Base-by-base conservation (phyloP, 2,329 filamentous ascomycete species). In the Epichloe amarillans region DNA sequence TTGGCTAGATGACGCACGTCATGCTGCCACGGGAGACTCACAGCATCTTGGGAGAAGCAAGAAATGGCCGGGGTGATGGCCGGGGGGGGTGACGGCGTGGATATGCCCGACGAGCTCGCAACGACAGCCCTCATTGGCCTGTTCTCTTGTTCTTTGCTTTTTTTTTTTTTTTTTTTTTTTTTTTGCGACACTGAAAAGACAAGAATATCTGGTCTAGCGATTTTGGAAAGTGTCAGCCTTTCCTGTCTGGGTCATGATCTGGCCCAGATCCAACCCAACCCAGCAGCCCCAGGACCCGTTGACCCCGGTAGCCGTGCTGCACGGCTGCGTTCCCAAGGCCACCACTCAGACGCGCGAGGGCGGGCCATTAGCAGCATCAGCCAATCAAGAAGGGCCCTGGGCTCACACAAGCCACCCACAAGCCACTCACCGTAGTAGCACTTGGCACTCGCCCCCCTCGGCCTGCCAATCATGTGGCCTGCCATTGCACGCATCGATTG, bases 401-500 rank as follows among this genome's bases (percentile, higher is more conserved):
- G 35, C 42, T 41, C 49, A n/a, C 50, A 49, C 50, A 47, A 55
- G 53, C 54, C 52, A 53, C 50, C 37, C 53, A 39, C 53, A 54
- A 49, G 53, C 54, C 51, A 52, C 55, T 50, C 42, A 53, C 53
- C 47, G 57, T 47, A 39, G 42, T 21, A 23, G 30, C 30, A 30
- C 30, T 30, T 30, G 10, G 40, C 50, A 43, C 33, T 15, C 42
- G 43, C 50, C 38, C 26, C 51, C 54, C 44, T 53, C 41, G 39
- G 53, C 30, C 54, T 55, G 55, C 64, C 64, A 66, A 66, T 66
- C 61, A 64, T 61, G 60, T 64, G 60, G 56, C 58, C 57, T 55
- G 56, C 54, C 53, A 52, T 50, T 49, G 33, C 50, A 55, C 55
- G 53, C 53, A 55, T 55, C 54, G 47, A 56, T 50, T 53, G 49